phyloP scores from a whole-genome alignment of 1,139 yeast genomes.

The Diutina mesorugosa region DNA sequence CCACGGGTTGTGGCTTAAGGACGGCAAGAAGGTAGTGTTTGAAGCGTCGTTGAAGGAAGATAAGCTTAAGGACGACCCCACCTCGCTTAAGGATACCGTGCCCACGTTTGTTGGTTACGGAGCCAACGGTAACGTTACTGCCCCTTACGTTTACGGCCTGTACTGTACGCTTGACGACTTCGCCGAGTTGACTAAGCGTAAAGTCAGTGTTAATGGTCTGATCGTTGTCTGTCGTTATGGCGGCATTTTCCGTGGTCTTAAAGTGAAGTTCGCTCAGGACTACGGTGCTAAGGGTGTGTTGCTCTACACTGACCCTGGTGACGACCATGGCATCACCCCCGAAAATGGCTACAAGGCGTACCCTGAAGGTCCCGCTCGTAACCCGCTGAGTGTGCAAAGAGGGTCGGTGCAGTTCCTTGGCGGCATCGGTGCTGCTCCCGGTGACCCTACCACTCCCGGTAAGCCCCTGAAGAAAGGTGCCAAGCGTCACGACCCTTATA shows the following conservation, averaged over 20 bases:
- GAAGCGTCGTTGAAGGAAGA: constrained; percentile 65
- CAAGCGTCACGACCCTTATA: constrained; percentile 32
- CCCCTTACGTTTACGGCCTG: constrained; percentile 44
- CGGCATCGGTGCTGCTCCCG: constrained; percentile 45
- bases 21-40: constrained; percentile 24
- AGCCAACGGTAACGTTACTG: constrained; percentile 57
- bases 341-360: constrained; percentile 43
- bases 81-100: constrained; percentile 36
- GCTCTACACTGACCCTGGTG: constrained; percentile 55
- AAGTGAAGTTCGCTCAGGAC: constrained; percentile 57
- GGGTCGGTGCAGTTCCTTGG: constrained; percentile 45
- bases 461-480: constrained; percentile 69
- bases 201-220: constrained; percentile 36
- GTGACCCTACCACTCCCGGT: constrained; percentile 87
- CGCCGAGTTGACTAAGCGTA: constrained; percentile 24
- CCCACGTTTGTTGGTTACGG: constrained; percentile 62
- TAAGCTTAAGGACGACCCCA: constrained; percentile 54
- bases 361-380: constrained; percentile 59
- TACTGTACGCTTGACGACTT: constrained; percentile 49
- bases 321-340: constrained; percentile 37
- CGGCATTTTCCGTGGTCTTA: constrained; percentile 47
- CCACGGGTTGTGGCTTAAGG: constrained; percentile 24
- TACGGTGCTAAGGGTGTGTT: constrained; percentile 48
- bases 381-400: constrained; percentile 36
- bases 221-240: constrained; percentile 54